A percentile compares a stretch with the other conserved stretches of the same genome.
Conservation (phyloP, 129 eudicot species). For the Centrapalus pauciflorus region DNA sequence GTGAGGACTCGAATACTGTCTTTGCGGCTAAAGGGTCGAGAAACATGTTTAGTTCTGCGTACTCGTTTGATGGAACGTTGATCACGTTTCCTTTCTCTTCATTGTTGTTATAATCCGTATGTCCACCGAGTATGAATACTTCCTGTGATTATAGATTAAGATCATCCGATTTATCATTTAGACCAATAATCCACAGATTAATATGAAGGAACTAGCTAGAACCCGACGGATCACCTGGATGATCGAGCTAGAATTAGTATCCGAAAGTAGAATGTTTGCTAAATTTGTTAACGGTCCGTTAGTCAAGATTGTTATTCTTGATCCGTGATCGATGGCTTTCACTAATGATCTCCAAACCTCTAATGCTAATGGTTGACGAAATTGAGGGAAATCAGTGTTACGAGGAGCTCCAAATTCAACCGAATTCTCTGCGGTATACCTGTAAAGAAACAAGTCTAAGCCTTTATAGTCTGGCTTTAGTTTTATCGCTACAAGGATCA, state of each 20-base stretch:
- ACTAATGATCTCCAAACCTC: constrained; percentile 68
- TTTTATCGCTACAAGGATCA: too few relatives aligned
- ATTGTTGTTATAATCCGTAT: constrained; percentile 21
- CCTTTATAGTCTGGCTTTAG: not conserved
- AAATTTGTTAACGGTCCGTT: constrained; percentile 84
- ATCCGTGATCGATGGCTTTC: constrained; percentile 39
- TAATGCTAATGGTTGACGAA: constrained; percentile 58
- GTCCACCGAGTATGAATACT: constrained; percentile 65
- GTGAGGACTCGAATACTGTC: constrained; percentile 52
- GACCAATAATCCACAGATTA: not conserved
- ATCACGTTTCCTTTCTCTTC: constrained; percentile 49
- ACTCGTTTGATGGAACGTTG: constrained; percentile 55
- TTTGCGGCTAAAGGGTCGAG: constrained; percentile 89
- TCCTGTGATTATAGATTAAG: constrained; percentile 43
- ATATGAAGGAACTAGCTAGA: not conserved
- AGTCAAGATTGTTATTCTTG: constrained; percentile 56
- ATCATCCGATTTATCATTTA: not conserved
- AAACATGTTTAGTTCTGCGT: constrained; percentile 75
- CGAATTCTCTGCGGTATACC: constrained; percentile 81
- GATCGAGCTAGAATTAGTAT: constrained; percentile 33
- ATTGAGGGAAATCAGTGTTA: constrained; percentile 66
- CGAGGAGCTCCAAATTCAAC: constrained; percentile 70
- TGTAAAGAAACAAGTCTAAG: constrained; percentile 19
- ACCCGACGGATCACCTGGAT: constrained; percentile 48
- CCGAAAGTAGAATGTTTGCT: constrained; percentile 60